Conservation (phyloP, 768 basidiomycete genomes). For the Cystobasidium tubakii region DNA sequence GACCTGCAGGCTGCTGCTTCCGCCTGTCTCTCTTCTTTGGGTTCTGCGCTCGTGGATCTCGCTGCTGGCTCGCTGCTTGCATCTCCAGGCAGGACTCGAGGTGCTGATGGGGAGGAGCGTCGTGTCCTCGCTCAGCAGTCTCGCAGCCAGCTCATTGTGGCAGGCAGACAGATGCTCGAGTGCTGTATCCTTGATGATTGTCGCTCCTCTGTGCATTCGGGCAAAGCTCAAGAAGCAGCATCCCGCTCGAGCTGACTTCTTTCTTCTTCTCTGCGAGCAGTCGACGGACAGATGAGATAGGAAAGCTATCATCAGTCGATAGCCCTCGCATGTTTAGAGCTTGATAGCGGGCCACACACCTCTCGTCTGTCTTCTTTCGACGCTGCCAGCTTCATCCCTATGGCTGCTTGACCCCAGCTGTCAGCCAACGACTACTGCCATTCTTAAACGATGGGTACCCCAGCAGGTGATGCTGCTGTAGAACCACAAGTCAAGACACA, state of each 20-base stretch:
- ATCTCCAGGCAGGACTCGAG: not conserved
- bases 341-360: not conserved
- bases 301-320: too few species aligned
- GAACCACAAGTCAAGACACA: not conserved
- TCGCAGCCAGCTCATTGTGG: not conserved
- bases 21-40: conserved; percentile 8
- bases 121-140: not conserved
- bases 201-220: not conserved
- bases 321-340: not conserved
- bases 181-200: not conserved
- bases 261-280: not conserved
- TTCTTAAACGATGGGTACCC: not conserved
- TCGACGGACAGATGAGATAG: too few species aligned
- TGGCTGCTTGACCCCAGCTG: not conserved
- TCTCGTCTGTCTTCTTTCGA: not conserved
- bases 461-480: not conserved
- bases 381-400: too few species aligned
- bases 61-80: conserved; percentile 11
- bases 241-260: not conserved
- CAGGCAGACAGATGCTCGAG: not conserved
- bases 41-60: not conserved
- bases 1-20: not conserved
- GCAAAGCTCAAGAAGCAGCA: not conserved
- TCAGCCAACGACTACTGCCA: conserved; percentile 1
- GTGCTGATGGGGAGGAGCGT: not conserved